Percentiles rank a stretch among this genome's conserved stretches.
Conservation (phyloP, 139 green algal species). For the Marvania coccoides region DNA sequence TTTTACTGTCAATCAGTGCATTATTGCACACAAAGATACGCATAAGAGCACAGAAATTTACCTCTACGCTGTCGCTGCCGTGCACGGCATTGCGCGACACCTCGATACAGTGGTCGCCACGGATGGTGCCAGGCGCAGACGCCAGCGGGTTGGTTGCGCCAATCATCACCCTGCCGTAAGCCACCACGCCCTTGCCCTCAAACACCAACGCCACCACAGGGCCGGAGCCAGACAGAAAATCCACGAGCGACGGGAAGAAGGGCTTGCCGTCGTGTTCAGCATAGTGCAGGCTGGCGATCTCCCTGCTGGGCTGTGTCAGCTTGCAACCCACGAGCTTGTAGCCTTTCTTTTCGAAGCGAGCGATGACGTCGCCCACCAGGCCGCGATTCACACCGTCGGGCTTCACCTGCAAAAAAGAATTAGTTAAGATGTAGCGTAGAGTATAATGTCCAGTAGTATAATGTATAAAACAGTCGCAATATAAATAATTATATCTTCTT, state of each 20-base stretch:
- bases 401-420: constrained; percentile 28
- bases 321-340: constrained; percentile 71
- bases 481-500: neutral
- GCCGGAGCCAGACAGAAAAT: constrained; percentile 52
- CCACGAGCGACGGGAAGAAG: constrained; percentile 56
- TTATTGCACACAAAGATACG: no score
- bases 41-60: no score
- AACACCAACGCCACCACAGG: constrained; percentile 52
- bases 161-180: constrained; percentile 66
- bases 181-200: constrained; percentile 63
- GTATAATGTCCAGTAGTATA: neutral
- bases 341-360: constrained; percentile 47
- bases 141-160: constrained; percentile 68
- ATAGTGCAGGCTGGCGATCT: constrained; percentile 42
- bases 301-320: constrained; percentile 41
- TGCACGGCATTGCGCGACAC: constrained; percentile 66
- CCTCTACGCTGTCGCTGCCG: constrained; percentile 56
- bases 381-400: constrained; percentile 45
- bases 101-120: constrained; percentile 63
- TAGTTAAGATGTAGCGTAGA: neutral
- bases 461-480: neutral
- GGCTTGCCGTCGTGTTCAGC: constrained; percentile 44
- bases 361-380: constrained; percentile 32
- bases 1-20: no score
- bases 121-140: constrained; percentile 65